These are phyloP conservation scores for Chondrostereum purpureum DNA, from an alignment of 1,284 basidiomycete genomes.

Conservation along the genomic window DNA sequence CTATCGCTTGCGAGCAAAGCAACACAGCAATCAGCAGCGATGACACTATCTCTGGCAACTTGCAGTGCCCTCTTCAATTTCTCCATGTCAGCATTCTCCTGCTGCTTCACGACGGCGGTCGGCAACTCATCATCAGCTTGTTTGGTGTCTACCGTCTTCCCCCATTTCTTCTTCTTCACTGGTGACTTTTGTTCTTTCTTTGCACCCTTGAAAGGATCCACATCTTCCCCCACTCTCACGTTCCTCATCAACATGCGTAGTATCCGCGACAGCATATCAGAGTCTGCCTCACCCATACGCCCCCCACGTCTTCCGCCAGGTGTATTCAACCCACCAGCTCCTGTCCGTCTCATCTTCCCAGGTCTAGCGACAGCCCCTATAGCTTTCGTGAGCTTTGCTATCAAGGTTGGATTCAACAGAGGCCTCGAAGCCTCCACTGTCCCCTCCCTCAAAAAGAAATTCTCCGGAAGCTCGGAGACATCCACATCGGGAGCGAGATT, in stretches of 20 bases:
- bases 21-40: conserved; percentile 80
- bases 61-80: conserved; percentile 45
- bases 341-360: conserved; percentile 46
- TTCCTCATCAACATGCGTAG: conserved; percentile 74
- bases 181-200: conserved; percentile 29
- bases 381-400: conserved; percentile 65
- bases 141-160: conserved; percentile 18
- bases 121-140: conserved; percentile 22
- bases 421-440: conserved; percentile 54
- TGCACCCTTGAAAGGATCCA: conserved; percentile 52
- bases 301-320: conserved; percentile 28
- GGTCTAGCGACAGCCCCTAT: conserved; percentile 61
- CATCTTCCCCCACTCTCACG: conserved; percentile 64
- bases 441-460: conserved; percentile 59
- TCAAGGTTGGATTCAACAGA: conserved; percentile 48
- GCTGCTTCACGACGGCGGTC: conserved; percentile 15
- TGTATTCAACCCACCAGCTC: conserved; percentile 36
- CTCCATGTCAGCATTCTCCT: conserved; percentile 38
- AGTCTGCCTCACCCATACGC: conserved; percentile 61
- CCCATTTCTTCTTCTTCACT: conserved; percentile 34
- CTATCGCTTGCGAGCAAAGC: conserved; percentile 72
- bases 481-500: conserved; percentile 61
- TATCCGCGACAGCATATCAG: conserved; percentile 51
- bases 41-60: conserved; percentile 58
- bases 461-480: conserved; percentile 45